Conservation (phyloP, 2,329 filamentous ascomycete genomes). For the Juglanconis juglandina region DNA sequence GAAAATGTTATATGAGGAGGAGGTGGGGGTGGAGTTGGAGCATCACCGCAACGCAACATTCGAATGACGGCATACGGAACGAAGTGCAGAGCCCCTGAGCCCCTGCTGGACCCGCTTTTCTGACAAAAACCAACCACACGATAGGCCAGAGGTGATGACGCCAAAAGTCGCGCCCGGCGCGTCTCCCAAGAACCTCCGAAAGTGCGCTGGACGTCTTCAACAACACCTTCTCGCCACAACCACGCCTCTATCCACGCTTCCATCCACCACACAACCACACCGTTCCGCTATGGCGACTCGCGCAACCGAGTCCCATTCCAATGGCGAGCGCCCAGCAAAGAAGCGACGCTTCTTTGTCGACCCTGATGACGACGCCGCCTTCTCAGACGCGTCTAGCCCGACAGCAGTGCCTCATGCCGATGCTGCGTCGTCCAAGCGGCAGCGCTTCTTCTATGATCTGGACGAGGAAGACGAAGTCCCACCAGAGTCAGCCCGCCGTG, state of each 20-base stretch:
- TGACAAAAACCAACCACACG: slow-evolving; percentile 37
- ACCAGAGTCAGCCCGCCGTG: neutral
- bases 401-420: neutral
- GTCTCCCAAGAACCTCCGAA: slow-evolving; percentile 28
- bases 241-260: neutral
- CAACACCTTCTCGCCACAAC: neutral
- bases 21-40: neutral
- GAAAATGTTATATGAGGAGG: neutral
- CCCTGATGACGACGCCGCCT: slow-evolving; percentile 19
- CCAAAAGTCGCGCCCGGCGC: slow-evolving; percentile 35
- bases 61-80: neutral
- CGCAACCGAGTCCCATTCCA: slow-evolving; percentile 15
- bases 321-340: slow-evolving; percentile 14
- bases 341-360: slow-evolving; percentile 22
- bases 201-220: neutral
- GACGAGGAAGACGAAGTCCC: slow-evolving; percentile 5
- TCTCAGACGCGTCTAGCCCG: slow-evolving; percentile 1
- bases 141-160: slow-evolving; percentile 29
- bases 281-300: slow-evolving; percentile 22
- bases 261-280: neutral
- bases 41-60: neutral
- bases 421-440: neutral
- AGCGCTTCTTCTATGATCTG: slow-evolving; percentile 25
- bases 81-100: neutral
- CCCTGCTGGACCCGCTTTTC: slow-evolving; percentile 2